Evolutionary conservation across 805 yeast genomes (phyloP).

Genomic region (Lipomyces orientalis): DNA sequence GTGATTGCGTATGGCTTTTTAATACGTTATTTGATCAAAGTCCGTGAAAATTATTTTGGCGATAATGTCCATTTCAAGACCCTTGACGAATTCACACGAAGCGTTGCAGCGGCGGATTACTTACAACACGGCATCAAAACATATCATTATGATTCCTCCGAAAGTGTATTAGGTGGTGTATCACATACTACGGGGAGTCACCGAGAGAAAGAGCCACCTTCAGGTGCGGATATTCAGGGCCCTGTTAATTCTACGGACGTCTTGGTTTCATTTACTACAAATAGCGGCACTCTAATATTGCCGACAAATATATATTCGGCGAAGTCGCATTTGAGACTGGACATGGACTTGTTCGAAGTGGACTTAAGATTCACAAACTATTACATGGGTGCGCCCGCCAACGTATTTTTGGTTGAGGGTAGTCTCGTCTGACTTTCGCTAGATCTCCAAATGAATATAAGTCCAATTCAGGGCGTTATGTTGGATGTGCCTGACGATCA

Average conservation of each 20-base stretch:
- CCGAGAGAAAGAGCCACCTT: not conserved
- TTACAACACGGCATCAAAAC: not conserved
- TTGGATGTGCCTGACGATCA: constrained; percentile 45
- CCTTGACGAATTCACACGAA: constrained; percentile 73
- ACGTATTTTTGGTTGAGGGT: not conserved
- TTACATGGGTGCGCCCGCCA: constrained; percentile 67
- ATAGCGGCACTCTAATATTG: constrained; percentile 70
- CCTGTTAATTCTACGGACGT: constrained; percentile 55
- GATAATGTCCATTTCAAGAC: constrained; percentile 83
- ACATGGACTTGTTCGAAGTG: constrained; percentile 68
- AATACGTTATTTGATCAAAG: constrained; percentile 71
- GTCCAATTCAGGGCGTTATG: constrained; percentile 53
- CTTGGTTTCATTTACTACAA: constrained; percentile 69
- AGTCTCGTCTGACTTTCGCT: constrained; percentile 13
- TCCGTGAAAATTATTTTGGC: constrained; percentile 91
- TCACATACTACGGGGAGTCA: not conserved
- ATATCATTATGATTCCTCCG: not conserved
- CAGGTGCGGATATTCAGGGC: not conserved
- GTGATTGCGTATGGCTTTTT: constrained; percentile 80
- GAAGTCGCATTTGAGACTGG: constrained; percentile 63
- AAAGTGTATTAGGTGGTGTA: not conserved
- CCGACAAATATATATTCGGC: constrained; percentile 77
- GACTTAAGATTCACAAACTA: constrained; percentile 88
- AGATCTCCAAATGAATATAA: constrained; percentile 72
- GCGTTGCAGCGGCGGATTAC: constrained; percentile 14